Evolutionary conservation across 495 filamentous ascomycete species (phyloP), one percentile per base, ranked within the genome.

Genomic region (Ascodesmis nigricans): DNA sequence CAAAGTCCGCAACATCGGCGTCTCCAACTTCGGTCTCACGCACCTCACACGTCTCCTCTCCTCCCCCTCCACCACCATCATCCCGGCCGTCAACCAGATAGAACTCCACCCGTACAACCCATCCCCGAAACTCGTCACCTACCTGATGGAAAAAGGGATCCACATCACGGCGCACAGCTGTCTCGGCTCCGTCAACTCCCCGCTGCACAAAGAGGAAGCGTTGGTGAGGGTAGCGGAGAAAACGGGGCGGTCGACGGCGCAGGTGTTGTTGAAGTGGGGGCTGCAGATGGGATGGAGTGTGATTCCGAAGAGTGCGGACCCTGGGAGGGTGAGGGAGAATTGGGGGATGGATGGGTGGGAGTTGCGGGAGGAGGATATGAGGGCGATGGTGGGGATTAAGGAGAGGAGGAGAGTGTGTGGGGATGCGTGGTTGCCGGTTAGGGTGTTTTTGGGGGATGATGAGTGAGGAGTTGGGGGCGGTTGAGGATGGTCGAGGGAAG

Each of bases 31-130:
- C 36, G 65, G 55, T 38, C 72, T 69, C 51, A 55, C 55, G 49
- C 71, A 73, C 53, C 58, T 69, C 1, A 62, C 67, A 52, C 65
- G 47, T 40, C 61, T 69, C 13, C 55, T 68, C 22, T 63, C 56
- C 45, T 58, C 64, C 38, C 63, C 67, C 35, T 62, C 53, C 44
- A 56, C 39, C 6, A 54, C 68, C 66, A 74, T 71, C 44, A 62
- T 75, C 31, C 82, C 82, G 9, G 74, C 76, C 6, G 79, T 83
- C 42, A 90, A 91, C 65, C 80, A 91, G 61, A 73, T 91, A 51
- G 82, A 92, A 56, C 58, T 83, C n/a, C 79, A 90, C 58, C 79
- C 79, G 23, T 69, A 74, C 56, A 72, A 73, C 58, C 76, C 72
- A 5, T 75, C 69, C 0, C 77, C 77, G 15, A 81, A 82, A 59